Evolutionary conservation across 1,139 yeast genomes (phyloP).

Genomic region (Suhomyces taliae): DNA sequence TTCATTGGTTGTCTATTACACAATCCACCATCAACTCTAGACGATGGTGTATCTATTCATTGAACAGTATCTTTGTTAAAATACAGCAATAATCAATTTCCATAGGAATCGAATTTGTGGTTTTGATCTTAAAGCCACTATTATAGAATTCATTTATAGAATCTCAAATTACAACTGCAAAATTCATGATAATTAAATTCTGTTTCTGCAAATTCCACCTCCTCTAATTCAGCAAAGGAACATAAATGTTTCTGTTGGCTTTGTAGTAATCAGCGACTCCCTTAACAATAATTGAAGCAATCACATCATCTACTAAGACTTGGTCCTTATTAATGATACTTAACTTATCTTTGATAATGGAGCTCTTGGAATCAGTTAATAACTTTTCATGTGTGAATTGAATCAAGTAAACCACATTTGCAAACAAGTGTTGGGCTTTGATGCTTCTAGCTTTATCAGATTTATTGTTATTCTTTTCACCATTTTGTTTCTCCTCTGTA

Average conservation of each 20-base stretch:
- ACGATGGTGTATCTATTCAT: no score
- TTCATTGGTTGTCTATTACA: background rate
- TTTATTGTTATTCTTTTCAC: background rate
- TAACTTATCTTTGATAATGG: background rate
- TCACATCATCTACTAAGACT: constrained; percentile 1
- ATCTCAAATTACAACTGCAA: no score
- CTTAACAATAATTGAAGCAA: constrained; percentile 16
- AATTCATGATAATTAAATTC: no score
- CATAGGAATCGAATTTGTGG: no score
- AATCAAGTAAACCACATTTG: constrained; percentile 26
- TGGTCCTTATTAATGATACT: background rate
- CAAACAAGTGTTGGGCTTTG: constrained; percentile 15
- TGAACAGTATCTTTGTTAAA: no score
- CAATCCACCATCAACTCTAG: background rate
- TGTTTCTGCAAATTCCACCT: no score
- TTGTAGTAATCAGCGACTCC: constrained; percentile 32
- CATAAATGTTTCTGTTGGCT: constrained; percentile 31
- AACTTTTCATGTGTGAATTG: constrained; percentile 20
- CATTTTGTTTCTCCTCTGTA: background rate
- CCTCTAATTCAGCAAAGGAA: constrained; percentile 32
- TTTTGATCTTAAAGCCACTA: no score
- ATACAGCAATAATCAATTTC: no score
- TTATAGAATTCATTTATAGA: no score
- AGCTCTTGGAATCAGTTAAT: background rate
- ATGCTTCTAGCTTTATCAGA: background rate